These are phyloP conservation scores for Rhodofomes roseus DNA, from an alignment of 1,284 basidiomycete species.

Conservation along the genomic window DNA sequence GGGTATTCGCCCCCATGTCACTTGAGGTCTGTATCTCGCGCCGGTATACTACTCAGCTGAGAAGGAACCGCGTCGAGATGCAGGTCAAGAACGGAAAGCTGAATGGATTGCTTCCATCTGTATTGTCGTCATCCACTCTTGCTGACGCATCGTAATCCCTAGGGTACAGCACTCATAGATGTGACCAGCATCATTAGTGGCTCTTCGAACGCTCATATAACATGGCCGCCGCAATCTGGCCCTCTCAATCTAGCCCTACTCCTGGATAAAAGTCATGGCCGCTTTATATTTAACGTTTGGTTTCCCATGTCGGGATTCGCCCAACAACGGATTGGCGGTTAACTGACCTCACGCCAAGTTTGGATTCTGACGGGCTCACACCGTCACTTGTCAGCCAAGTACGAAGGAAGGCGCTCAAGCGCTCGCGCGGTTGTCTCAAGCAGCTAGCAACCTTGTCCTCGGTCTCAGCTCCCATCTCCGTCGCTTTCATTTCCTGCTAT, in stretches of 20 bases:
- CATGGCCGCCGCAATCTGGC: neutral
- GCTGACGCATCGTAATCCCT: neutral
- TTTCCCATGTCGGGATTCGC: no score
- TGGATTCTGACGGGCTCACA: neutral
- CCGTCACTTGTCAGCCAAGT: neutral
- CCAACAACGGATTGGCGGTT: neutral
- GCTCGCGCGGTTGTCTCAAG: neutral
- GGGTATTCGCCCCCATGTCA: slow-evolving; percentile 16
- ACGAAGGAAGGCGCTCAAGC: neutral
- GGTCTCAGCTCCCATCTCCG: neutral
- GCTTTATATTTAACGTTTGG: no score
- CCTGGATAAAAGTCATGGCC: no score
- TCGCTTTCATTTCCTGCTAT: slow-evolving; percentile 1
- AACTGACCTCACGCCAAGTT: neutral
- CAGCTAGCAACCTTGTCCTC: neutral
- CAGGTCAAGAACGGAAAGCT: slow-evolving; percentile 43
- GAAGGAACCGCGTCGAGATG: slow-evolving; percentile 31
- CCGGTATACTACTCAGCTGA: slow-evolving; percentile 14
- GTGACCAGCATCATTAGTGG: neutral
- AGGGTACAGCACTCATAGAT: neutral
- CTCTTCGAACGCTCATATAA: neutral
- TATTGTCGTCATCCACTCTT: neutral
- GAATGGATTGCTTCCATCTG: slow-evolving; percentile 15
- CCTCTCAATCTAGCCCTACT: no score
- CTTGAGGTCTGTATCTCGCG: slow-evolving; percentile 10